phyloP scores from a whole-genome alignment of 257 asterid species.

The Plectranthus barbatus region DNA sequence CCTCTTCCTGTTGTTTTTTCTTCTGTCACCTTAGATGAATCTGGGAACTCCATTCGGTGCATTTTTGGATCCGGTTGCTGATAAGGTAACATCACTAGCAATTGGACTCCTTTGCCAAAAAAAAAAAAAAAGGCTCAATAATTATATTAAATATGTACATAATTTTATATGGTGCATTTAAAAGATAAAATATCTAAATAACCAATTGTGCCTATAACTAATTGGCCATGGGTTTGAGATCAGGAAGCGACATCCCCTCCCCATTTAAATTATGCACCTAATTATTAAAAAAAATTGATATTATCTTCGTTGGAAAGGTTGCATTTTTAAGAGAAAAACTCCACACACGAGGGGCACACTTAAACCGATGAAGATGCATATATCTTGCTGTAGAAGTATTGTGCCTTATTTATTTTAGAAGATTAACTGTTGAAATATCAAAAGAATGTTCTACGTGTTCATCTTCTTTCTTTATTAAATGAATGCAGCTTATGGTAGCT shows the following conservation, averaged over 20 bases:
- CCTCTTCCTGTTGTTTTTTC: constrained; percentile 2
- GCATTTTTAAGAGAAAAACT: neutral
- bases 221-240: too few relatives aligned
- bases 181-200: too few relatives aligned
- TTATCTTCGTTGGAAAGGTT: neutral
- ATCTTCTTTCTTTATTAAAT: constrained; percentile 1
- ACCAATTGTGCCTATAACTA: too few relatives aligned
- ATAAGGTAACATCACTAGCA: constrained; percentile 44
- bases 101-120: neutral
- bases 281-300: neutral
- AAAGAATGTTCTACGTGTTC: neutral
- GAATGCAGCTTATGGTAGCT: constrained; percentile 81
- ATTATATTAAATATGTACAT: neutral
- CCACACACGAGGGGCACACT: neutral
- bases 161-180: neutral
- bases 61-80: constrained; percentile 92
- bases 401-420: neutral
- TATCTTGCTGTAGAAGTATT: neutral
- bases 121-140: neutral
- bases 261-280: neutral
- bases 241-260: neutral
- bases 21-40: constrained; percentile 45
- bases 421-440: neutral
- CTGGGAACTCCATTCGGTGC: constrained; percentile 87
- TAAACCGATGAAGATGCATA: neutral